phyloP scores from a whole-genome alignment of 1,139 yeast species.

The Geotrichum macrosporum region DNA sequence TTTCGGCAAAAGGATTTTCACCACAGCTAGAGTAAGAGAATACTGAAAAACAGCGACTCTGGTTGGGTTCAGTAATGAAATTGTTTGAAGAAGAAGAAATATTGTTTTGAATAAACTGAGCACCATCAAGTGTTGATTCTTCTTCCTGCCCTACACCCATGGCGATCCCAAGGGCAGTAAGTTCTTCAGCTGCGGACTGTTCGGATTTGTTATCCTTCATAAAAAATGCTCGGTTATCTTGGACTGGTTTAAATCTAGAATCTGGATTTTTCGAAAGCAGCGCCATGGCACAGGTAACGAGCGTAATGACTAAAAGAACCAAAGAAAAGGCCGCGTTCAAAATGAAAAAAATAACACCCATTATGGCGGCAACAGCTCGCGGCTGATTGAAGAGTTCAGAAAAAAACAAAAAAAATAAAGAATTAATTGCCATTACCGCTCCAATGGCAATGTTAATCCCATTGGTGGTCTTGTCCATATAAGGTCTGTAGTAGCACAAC shows the following conservation, averaged over 20 bases:
- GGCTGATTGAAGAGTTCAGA: conserved; percentile 84
- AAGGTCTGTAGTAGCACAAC: conserved; percentile 73
- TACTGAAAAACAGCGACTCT: no score
- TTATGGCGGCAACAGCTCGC: conserved; percentile 79
- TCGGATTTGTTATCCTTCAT: conserved; percentile 46
- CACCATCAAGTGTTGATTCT: no score
- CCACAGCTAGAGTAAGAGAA: no score
- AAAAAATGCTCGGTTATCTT: conserved; percentile 92
- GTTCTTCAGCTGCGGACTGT: conserved; percentile 55
- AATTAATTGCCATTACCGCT: conserved; percentile 70
- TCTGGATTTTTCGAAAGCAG: conserved; percentile 85
- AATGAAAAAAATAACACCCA: conserved; percentile 86
- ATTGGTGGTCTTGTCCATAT: conserved; percentile 90
- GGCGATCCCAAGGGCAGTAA: conserved; percentile 84
- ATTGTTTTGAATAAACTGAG: no score
- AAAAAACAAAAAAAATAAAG: conserved; percentile 83
- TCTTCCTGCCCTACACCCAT: conserved; percentile 61
- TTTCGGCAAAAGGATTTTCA: no score
- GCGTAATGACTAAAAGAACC: conserved; percentile 66
- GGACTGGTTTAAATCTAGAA: conserved; percentile 89
- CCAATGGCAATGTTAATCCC: conserved; percentile 81
- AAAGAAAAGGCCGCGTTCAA: conserved; percentile 87
- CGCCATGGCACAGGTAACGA: conserved; percentile 81
- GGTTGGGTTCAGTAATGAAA: no score
- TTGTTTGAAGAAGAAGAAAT: no score